Evolutionary conservation across 805 yeast species (phyloP).

Genomic region (Suhomyces sp.): DNA sequence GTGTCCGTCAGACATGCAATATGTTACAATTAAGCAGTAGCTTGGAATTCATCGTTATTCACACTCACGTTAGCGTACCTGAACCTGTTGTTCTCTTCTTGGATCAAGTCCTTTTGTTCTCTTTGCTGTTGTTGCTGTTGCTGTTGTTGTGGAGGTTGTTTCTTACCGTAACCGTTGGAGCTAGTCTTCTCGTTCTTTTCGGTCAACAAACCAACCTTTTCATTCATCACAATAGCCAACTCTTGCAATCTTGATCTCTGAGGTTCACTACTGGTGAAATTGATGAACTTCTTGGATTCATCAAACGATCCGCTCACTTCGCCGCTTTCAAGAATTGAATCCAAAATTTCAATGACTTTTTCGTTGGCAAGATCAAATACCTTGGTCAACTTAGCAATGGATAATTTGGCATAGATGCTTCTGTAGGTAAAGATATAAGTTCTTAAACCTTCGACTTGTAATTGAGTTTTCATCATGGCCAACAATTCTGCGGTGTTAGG

Average conservation of each 20-base stretch:
- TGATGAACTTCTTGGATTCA: conserved; percentile 57
- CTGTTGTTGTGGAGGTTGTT: conserved; percentile 36
- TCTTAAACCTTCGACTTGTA: conserved; percentile 87
- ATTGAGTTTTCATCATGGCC: conserved; percentile 68
- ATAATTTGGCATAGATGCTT: conserved; percentile 68
- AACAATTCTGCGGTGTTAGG: conserved; percentile 65
- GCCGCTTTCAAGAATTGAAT: conserved; percentile 71
- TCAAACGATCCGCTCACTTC: conserved; percentile 77
- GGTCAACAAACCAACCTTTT: conserved; percentile 69
- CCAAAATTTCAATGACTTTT: conserved; percentile 59
- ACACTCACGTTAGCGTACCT: conserved; percentile 44
- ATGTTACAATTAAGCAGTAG: conserved; percentile 18
- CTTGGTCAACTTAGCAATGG: conserved; percentile 60
- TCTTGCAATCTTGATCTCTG: conserved; percentile 85
- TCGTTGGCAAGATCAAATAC: conserved; percentile 62
- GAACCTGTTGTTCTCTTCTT: conserved; percentile 40
- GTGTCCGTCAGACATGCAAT: conserved; percentile 3
- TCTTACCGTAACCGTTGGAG: conserved; percentile 63
- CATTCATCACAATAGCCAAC: conserved; percentile 79
- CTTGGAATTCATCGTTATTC: conserved; percentile 44
- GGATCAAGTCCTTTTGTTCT: conserved; percentile 26
- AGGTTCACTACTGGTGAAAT: conserved; percentile 65
- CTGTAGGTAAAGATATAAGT: conserved; percentile 89
- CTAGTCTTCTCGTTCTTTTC: conserved; percentile 85
- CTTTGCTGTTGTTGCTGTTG: conserved; percentile 29